phyloP scores from a whole-genome alignment of 495 filamentous ascomycete genomes.

The Haplographium delicatum region DNA sequence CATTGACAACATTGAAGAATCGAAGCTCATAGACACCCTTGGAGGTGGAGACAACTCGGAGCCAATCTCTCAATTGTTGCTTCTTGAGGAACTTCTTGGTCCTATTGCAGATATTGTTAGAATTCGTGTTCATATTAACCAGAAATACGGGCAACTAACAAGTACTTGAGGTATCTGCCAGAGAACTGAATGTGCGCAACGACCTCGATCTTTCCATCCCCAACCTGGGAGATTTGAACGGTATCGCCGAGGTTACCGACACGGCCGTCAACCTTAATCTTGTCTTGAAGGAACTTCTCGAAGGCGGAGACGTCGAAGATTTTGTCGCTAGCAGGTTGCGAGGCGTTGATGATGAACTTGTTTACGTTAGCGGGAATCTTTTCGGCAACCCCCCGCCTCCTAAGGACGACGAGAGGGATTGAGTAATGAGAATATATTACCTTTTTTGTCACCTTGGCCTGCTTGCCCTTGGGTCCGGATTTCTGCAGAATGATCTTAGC shows the following conservation, averaged over 20 bases:
- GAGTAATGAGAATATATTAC: constrained; percentile 33
- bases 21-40: constrained; percentile 98
- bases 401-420: background rate
- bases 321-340: constrained; percentile 96
- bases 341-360: constrained; percentile 98
- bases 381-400: constrained; percentile 7
- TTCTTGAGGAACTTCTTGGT: constrained; percentile 99
- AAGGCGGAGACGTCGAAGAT: constrained; percentile 99
- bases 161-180: constrained; percentile 97
- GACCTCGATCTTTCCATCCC: constrained; percentile 97
- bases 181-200: constrained; percentile 96
- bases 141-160: constrained; percentile 54
- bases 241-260: constrained; percentile 95
- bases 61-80: constrained; percentile 99
- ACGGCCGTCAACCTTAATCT: constrained; percentile 98
- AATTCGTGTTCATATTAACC: background rate
- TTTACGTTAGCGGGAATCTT: constrained; percentile 4
- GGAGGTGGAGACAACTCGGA: constrained; percentile 94
- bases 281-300: constrained; percentile 99
- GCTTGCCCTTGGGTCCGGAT: constrained; percentile 58
- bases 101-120: constrained; percentile 40
- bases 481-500: constrained; percentile 58
- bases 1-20: constrained; percentile 99
- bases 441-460: constrained; percentile 60
- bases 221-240: constrained; percentile 81